A percentile compares a stretch with the other conserved stretches of the same genome.
phyloP scores from a whole-genome alignment of 768 basidiomycete genomes.

The Leccinum imitatum region DNA sequence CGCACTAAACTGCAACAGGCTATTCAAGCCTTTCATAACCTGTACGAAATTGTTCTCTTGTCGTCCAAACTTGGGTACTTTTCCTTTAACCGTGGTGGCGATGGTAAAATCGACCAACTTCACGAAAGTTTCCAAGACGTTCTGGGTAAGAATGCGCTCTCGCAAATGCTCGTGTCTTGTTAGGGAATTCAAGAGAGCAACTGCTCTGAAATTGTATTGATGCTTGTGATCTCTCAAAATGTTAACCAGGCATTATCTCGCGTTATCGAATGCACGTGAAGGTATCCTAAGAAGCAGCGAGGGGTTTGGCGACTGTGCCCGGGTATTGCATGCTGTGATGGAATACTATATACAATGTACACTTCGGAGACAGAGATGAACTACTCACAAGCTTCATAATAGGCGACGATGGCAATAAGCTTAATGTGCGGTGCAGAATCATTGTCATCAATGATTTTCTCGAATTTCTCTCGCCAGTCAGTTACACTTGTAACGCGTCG shows the following conservation, averaged over 20 bases:
- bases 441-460: not conserved
- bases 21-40: too few relatives aligned
- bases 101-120: slow-evolving; percentile 15
- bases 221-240: slow-evolving; percentile 16
- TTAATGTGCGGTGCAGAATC: not conserved
- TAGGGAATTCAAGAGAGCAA: slow-evolving; percentile 23
- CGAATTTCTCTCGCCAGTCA: not conserved
- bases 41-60: not conserved
- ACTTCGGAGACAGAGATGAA: too few relatives aligned
- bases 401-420: slow-evolving; percentile 5
- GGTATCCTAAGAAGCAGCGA: not conserved
- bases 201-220: slow-evolving; percentile 18
- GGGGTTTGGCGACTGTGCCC: not conserved
- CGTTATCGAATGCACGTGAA: slow-evolving; percentile 8
- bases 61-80: not conserved
- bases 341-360: not conserved
- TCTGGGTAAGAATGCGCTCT: slow-evolving; percentile 13
- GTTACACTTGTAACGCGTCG: not conserved
- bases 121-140: slow-evolving; percentile 16
- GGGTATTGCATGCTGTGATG: slow-evolving; percentile 11
- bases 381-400: slow-evolving; percentile 20
- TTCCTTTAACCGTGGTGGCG: too few relatives aligned
- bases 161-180: slow-evolving; percentile 16
- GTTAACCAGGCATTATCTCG: slow-evolving; percentile 9
- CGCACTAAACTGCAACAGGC: slow-evolving; percentile 18